These are phyloP conservation scores for Cucumis hystrix DNA, from an alignment of 306 rosid species.

Conservation along the genomic window DNA sequence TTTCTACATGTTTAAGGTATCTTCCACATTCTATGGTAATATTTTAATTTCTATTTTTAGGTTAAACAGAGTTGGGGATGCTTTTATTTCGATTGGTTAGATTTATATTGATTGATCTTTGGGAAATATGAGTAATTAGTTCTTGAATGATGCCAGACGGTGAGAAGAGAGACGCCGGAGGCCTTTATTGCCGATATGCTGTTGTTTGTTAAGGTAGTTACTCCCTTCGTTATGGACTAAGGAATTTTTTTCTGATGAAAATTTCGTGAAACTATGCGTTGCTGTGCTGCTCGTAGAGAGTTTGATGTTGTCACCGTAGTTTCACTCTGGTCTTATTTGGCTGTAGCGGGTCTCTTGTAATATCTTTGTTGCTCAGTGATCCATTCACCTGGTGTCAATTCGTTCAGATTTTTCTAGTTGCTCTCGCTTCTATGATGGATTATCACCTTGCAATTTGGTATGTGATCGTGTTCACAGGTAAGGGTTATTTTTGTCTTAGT, in stretches of 20 bases:
- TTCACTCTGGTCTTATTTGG: slow-evolving; percentile 7
- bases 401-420: slow-evolving; percentile 66
- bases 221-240: background rate
- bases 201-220: slow-evolving; percentile 63
- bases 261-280: background rate
- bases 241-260: background rate
- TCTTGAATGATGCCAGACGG: slow-evolving; percentile 27
- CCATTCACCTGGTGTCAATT: slow-evolving; percentile 4
- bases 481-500: slow-evolving; percentile 8
- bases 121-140: background rate
- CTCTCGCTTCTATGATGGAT: slow-evolving; percentile 59
- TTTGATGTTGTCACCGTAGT: background rate
- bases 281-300: background rate
- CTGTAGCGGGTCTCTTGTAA: slow-evolving; percentile 2
- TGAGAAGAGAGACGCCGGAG: slow-evolving; percentile 79
- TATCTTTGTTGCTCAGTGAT: slow-evolving; percentile 1
- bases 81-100: background rate
- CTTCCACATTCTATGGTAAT: background rate
- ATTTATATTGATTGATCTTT: background rate
- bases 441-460: slow-evolving; percentile 73
- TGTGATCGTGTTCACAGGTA: slow-evolving; percentile 51
- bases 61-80: background rate
- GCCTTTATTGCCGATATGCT: slow-evolving; percentile 49
- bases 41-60: background rate
- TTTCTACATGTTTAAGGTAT: slow-evolving; percentile 57